Evolutionary conservation across 352 stramenopile species (phyloP).

Genomic region (Phytophthora melonis): DNA sequence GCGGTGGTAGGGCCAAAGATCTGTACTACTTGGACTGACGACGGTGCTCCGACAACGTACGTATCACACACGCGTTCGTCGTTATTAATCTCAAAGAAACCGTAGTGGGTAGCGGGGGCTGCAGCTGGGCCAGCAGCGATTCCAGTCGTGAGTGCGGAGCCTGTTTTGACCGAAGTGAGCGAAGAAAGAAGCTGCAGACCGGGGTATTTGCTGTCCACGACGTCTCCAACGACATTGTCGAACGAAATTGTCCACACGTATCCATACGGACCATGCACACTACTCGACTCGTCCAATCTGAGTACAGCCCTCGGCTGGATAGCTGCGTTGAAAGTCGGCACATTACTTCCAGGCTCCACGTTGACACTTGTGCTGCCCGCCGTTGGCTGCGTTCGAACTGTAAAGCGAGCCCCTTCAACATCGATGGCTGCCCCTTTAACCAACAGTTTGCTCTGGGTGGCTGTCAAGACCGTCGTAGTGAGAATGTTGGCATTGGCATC

Average conservation of each 20-base stretch:
- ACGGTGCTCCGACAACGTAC: slow-evolving; percentile 70
- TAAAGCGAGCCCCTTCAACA: slow-evolving; percentile 45
- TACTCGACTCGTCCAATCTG: slow-evolving; percentile 52
- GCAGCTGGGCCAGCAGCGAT: slow-evolving; percentile 44
- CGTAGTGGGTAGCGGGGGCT: slow-evolving; percentile 49
- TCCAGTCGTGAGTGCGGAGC: slow-evolving; percentile 24
- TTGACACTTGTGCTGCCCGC: slow-evolving; percentile 50
- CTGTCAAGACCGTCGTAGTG: slow-evolving; percentile 50
- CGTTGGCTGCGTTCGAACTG: slow-evolving; percentile 50
- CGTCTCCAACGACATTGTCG: slow-evolving; percentile 45
- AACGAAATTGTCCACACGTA: slow-evolving; percentile 83
- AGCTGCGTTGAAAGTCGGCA: slow-evolving; percentile 37
- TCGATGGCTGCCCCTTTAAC: slow-evolving; percentile 44
- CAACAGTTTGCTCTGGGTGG: slow-evolving; percentile 49
- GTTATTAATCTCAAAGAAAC: slow-evolving; percentile 67
- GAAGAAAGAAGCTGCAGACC: slow-evolving; percentile 64
- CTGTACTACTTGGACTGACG: slow-evolving; percentile 70
- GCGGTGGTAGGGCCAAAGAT: slow-evolving; percentile 75
- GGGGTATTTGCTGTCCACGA: slow-evolving; percentile 48
- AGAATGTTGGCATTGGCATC: slow-evolving; percentile 45
- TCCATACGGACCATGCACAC: slow-evolving; percentile 49
- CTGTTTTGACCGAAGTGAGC: slow-evolving; percentile 54
- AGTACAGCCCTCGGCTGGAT: slow-evolving; percentile 32
- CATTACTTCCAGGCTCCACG: slow-evolving; percentile 49
- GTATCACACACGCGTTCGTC: slow-evolving; percentile 61